A percentile compares a stretch with the other conserved stretches of the same genome.
Evolutionary conservation across 805 yeast species (phyloP).

Genomic region (Yarrowia sp.): DNA sequence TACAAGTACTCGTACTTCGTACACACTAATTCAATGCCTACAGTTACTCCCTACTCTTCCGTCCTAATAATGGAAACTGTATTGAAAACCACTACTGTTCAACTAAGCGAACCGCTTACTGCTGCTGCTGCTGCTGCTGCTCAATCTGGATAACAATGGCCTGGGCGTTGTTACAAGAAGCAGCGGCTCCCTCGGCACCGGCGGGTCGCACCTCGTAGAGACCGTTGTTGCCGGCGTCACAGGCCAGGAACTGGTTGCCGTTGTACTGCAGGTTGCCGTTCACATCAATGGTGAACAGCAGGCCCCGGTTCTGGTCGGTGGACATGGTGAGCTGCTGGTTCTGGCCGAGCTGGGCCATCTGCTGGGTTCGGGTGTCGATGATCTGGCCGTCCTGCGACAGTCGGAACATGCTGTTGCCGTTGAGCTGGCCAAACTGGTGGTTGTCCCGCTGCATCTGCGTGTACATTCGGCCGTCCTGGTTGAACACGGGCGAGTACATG

Average conservation of each 20-base stretch:
- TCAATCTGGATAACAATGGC: slow-evolving; percentile 23
- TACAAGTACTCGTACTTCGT: too few species aligned
- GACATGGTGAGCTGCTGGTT: slow-evolving; percentile 20
- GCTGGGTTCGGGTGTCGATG: not conserved
- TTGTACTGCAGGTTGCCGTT: slow-evolving; percentile 29
- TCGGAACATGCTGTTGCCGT: slow-evolving; percentile 5
- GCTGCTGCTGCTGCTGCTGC: not conserved
- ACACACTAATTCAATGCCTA: too few species aligned
- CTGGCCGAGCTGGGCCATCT: slow-evolving; percentile 21
- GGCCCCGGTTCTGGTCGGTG: slow-evolving; percentile 30
- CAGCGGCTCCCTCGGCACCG: slow-evolving; percentile 27
- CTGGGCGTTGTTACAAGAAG: slow-evolving; percentile 14
- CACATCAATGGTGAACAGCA: not conserved
- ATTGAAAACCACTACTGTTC: slow-evolving; percentile 1
- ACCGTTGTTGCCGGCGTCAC: slow-evolving; percentile 3
- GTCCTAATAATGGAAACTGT: slow-evolving; percentile 15
- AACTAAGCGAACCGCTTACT: not conserved
- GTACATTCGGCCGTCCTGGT: slow-evolving; percentile 30
- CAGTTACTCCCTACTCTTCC: too few species aligned
- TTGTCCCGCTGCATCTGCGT: slow-evolving; percentile 9
- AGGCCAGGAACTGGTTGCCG: slow-evolving; percentile 24
- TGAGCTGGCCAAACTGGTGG: not conserved
- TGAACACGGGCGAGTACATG: slow-evolving; percentile 25
- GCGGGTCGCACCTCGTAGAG: slow-evolving; percentile 31
- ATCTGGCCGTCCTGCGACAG: slow-evolving; percentile 19